Evolutionary conservation across 768 basidiomycete genomes (phyloP).

Genomic region (Psilocybe azurescens): DNA sequence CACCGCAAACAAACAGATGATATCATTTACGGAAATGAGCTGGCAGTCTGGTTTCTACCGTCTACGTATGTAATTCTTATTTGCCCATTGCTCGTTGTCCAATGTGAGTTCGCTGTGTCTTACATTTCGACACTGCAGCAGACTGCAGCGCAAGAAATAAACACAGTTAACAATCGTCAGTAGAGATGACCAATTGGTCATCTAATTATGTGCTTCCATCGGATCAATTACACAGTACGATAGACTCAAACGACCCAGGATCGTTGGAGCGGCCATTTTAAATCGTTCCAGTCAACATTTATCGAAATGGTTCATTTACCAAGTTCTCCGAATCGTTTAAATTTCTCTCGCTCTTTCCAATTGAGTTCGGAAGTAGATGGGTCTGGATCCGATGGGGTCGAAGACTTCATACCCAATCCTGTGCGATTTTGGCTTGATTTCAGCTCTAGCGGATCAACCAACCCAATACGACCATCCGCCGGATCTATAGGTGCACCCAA

Average conservation of each 20-base stretch:
- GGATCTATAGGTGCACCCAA: constrained; percentile 42
- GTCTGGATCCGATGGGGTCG: background rate
- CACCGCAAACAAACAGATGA: background rate
- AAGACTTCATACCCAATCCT: constrained; percentile 56
- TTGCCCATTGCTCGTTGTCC: too few species aligned
- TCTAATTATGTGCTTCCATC: too few species aligned
- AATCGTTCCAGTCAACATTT: background rate
- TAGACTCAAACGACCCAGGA: too few species aligned
- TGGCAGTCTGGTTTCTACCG: background rate
- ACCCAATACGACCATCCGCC: constrained; percentile 41
- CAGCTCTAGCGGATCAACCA: constrained; percentile 65
- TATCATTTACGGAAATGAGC: background rate
- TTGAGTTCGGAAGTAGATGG: constrained; percentile 6
- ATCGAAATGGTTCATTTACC: background rate
- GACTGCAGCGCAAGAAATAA: too few species aligned
- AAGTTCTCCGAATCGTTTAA: constrained; percentile 21
- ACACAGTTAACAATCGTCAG: too few species aligned
- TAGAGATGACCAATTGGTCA: too few species aligned
- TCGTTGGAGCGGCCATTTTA: too few species aligned
- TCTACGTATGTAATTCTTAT: too few species aligned
- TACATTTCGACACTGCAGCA: too few species aligned
- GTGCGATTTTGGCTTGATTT: constrained; percentile 47
- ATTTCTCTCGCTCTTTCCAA: constrained; percentile 27
- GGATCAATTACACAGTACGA: too few species aligned
- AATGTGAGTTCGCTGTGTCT: too few species aligned